These are phyloP conservation scores for Haplographium delicatum DNA, from an alignment of 495 filamentous ascomycete genomes.

Conservation along the genomic window DNA sequence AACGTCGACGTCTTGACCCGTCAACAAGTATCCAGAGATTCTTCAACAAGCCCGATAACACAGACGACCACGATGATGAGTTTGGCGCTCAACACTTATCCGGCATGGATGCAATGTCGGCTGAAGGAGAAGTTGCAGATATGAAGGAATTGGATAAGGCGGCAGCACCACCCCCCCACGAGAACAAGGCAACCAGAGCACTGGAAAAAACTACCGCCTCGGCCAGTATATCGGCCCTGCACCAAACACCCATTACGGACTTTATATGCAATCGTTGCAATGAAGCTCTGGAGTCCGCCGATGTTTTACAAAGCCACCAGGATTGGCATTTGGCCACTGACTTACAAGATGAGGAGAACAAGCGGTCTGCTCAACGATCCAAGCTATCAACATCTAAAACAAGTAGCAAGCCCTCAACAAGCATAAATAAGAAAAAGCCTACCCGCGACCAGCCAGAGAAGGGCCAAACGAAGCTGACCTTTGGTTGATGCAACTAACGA, in stretches of 20 bases:
- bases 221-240: slow-evolving; percentile 18
- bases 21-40: slow-evolving; percentile 51
- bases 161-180: slow-evolving; percentile 26
- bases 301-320: slow-evolving; percentile 67
- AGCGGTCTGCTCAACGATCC: slow-evolving; percentile 5
- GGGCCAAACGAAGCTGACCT: slow-evolving; percentile 69
- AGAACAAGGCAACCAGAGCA: slow-evolving; percentile 26
- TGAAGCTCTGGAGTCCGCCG: slow-evolving; percentile 43
- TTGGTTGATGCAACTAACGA: slow-evolving; percentile 46
- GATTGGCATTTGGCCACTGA: slow-evolving; percentile 97
- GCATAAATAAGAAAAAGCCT: slow-evolving; percentile 15
- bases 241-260: slow-evolving; percentile 37
- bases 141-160: slow-evolving; percentile 15
- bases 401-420: slow-evolving; percentile 30
- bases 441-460: slow-evolving; percentile 55
- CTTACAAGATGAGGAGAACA: slow-evolving; percentile 60
- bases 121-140: slow-evolving; percentile 25
- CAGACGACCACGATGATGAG: slow-evolving; percentile 19
- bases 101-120: slow-evolving; percentile 13
- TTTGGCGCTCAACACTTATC: slow-evolving; percentile 19
- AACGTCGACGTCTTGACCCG: slow-evolving; percentile 45
- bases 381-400: slow-evolving; percentile 3
- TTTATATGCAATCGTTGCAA: slow-evolving; percentile 60
- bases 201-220: background rate
- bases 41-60: slow-evolving; percentile 35